Conservation (phyloP, 1,139 yeast species). For the Lodderomyces elongisporus region DNA sequence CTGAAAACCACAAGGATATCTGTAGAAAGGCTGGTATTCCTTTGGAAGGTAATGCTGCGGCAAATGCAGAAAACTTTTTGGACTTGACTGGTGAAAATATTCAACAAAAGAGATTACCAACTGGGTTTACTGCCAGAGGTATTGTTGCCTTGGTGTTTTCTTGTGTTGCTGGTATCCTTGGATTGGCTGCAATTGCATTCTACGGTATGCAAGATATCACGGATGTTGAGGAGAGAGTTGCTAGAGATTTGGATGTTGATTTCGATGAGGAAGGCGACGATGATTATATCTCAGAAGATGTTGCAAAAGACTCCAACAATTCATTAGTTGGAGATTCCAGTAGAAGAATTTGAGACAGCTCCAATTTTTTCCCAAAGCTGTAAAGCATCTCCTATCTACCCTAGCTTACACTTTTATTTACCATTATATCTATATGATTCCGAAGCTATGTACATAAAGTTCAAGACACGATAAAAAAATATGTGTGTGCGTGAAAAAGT, state of each 20-base stretch:
- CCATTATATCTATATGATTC: not conserved
- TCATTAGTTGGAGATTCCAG: conserved; percentile 9
- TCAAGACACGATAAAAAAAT: not conserved
- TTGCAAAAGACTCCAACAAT: conserved; percentile 5
- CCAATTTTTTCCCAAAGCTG: not conserved
- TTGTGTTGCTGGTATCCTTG: conserved; percentile 53
- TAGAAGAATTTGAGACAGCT: not conserved
- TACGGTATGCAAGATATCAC: conserved; percentile 67
- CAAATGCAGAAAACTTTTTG: conserved; percentile 45
- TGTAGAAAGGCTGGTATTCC: conserved; percentile 45
- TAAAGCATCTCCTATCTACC: not conserved
- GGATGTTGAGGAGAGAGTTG: conserved; percentile 54
- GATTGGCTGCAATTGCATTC: conserved; percentile 49
- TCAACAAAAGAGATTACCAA: conserved; percentile 56
- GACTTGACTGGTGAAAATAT: conserved; percentile 52
- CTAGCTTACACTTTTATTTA: not conserved
- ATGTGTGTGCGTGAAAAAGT: not conserved
- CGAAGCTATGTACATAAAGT: not conserved
- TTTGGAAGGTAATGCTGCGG: conserved; percentile 68
- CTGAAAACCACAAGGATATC: conserved; percentile 41
- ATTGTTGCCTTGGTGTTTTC: conserved; percentile 59
- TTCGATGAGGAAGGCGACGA: conserved; percentile 31
- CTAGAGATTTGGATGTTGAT: conserved; percentile 54
- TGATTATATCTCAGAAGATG: conserved; percentile 6
- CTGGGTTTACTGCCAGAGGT: conserved; percentile 66